Base-by-base conservation (phyloP, 2,329 filamentous ascomycete genomes). In the Alternaria sp. region DNA sequence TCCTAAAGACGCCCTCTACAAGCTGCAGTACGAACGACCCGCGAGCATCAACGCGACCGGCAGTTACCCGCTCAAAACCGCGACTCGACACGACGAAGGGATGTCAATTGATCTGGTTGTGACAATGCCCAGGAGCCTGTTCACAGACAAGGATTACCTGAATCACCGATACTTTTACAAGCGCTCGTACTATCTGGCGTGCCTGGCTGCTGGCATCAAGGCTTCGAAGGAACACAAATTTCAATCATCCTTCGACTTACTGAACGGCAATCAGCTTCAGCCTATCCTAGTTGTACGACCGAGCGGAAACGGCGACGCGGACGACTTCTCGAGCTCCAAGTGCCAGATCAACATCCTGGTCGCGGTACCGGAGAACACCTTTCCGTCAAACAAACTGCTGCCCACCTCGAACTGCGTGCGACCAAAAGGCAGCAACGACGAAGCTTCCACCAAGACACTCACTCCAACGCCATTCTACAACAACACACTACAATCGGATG, bases 81-180 rank as follows among this genome's bases (percentile, higher is more conserved):
- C 93, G 80, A 83, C 89, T 61, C 92, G 91, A 72, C 84, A 85
- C 11, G 87, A 90, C 69, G 80, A 82, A 53, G 79, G 78, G 25
- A 81, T 90, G 25, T 84, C 87, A 15, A 85, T 97, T 63, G 95
- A 98, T 79, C 88, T 98, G 86, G 89, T 95, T 6, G 88, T 97
- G 15, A 91, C 92, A 51, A 96, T 99, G 89, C 95, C 96, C 6
- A 73, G 83, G 61, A 82, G 87, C 1, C 81, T 97, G 12, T 94
- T 98, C 73, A 93, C 97, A 75, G 92, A 96, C 47, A 98, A 98
- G 81, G 96, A 99, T 80, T 97, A 95, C 78, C 86, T 94, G 54
- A 94, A 97, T 78, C 87, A 96, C 83, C 89, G 96, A 65, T 98
- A 97, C 82, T 97, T 97, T 76, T 94, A 97, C 82, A 96, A 97